These are phyloP conservation scores for Ascoidea asiatica DNA, from an alignment of 805 yeast species.

Conservation along the genomic window DNA sequence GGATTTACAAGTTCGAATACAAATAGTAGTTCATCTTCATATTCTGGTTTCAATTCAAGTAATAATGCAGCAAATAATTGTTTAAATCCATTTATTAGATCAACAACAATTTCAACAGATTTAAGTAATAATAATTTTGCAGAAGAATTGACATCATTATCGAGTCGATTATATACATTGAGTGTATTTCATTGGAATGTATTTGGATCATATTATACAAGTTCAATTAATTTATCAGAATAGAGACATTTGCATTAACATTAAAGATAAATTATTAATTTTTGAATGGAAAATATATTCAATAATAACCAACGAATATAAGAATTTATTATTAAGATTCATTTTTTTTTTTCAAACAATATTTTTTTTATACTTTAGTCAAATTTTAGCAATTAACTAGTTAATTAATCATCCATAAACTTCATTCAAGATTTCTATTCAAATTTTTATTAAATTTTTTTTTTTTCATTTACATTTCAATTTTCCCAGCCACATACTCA, in stretches of 20 bases:
- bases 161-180: constrained; percentile 48
- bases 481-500: constrained; percentile 3
- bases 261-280: too few relatives aligned
- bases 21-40: constrained; percentile 7
- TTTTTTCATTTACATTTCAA: not conserved
- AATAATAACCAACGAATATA: too few relatives aligned
- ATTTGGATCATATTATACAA: constrained; percentile 56
- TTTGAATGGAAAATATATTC: too few relatives aligned
- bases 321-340: too few relatives aligned
- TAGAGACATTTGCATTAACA: too few relatives aligned
- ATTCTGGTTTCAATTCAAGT: constrained; percentile 11
- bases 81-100: not conserved
- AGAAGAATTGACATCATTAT: constrained; percentile 45
- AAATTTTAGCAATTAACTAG: too few relatives aligned
- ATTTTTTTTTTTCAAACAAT: too few relatives aligned
- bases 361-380: too few relatives aligned
- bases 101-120: constrained; percentile 9
- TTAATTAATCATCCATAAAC: not conserved
- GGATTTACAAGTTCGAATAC: constrained; percentile 3
- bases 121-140: constrained; percentile 16
- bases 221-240: too few relatives aligned
- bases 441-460: too few relatives aligned
- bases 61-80: constrained; percentile 7
- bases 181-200: constrained; percentile 76
- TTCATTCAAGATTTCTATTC: not conserved